Conservation (phyloP, 2,329 filamentous ascomycete genomes). For the Colletotrichum euphorbiae region DNA sequence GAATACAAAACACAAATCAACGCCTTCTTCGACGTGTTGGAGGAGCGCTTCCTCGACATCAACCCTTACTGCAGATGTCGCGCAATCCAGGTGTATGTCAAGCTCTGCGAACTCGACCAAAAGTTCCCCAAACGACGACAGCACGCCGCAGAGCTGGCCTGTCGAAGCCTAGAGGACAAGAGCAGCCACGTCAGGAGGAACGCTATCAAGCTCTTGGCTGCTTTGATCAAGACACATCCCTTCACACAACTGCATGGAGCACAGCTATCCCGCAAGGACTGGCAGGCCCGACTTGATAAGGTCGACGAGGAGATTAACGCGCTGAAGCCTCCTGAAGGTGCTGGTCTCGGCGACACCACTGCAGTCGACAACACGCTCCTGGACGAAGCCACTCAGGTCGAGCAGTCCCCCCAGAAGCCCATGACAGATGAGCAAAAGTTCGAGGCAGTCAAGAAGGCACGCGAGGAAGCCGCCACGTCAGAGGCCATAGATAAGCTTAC, state of each 20-base stretch:
- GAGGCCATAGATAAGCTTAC: conserved; percentile 90
- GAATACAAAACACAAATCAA: conserved; percentile 96
- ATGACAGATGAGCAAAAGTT: conserved; percentile 85
- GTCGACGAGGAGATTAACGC: conserved; percentile 86
- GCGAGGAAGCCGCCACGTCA: conserved; percentile 87
- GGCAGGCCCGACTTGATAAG: conserved; percentile 83
- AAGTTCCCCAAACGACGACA: conserved; percentile 95
- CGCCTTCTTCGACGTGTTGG: conserved; percentile 95
- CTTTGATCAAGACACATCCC: conserved; percentile 92
- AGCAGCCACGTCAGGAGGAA: conserved; percentile 97
- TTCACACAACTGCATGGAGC: conserved; percentile 93
- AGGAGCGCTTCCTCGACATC: conserved; percentile 94
- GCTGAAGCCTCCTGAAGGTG: conserved; percentile 80
- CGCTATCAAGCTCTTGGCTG: conserved; percentile 90
- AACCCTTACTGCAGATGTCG: conserved; percentile 96
- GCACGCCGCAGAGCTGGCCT: conserved; percentile 86
- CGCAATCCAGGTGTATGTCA: conserved; percentile 92
- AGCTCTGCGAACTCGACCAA: conserved; percentile 91
- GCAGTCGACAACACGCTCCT: conserved; percentile 82
- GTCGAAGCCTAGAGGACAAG: conserved; percentile 93
- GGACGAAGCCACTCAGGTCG: conserved; percentile 88
- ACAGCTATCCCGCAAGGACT: conserved; percentile 85
- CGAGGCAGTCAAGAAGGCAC: conserved; percentile 80
- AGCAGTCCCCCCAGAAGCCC: conserved; percentile 67
- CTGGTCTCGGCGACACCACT: conserved; percentile 77